Evolutionary conservation across 495 filamentous ascomycete species (phyloP).

Genomic region (Neurospora discreta): DNA sequence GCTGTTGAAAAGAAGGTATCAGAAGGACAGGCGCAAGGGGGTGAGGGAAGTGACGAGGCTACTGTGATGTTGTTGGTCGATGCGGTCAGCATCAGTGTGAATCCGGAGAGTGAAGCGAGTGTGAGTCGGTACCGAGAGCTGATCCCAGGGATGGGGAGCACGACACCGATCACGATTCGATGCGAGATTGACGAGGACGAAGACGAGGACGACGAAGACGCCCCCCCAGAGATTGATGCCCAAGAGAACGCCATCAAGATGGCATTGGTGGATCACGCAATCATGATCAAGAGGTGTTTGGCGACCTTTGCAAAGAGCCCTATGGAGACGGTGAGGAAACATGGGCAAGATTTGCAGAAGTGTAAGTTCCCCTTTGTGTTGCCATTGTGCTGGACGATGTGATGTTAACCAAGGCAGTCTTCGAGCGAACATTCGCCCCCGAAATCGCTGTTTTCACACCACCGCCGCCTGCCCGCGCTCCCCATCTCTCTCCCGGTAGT

Average conservation of each 20-base stretch:
- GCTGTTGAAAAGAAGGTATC: slow-evolving; percentile 61
- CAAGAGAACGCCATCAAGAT: slow-evolving; percentile 77
- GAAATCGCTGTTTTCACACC: slow-evolving; percentile 49
- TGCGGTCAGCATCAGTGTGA: slow-evolving; percentile 60
- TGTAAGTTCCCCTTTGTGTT: slow-evolving; percentile 37
- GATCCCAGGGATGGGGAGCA: slow-evolving; percentile 40
- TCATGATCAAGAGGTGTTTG: slow-evolving; percentile 75
- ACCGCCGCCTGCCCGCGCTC: slow-evolving; percentile 20
- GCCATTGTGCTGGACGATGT: slow-evolving; percentile 1
- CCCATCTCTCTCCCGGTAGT: not conserved
- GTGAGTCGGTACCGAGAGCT: slow-evolving; percentile 67
- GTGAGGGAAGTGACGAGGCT: slow-evolving; percentile 35
- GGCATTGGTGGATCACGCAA: slow-evolving; percentile 79
- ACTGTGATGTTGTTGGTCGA: slow-evolving; percentile 52
- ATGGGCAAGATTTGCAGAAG: slow-evolving; percentile 35
- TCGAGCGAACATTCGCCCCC: slow-evolving; percentile 49
- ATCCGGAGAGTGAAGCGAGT: slow-evolving; percentile 53
- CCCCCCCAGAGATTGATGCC: slow-evolving; percentile 43
- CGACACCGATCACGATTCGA: slow-evolving; percentile 34
- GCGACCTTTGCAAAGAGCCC: slow-evolving; percentile 53
- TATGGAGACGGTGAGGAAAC: slow-evolving; percentile 32
- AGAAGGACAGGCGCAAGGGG: slow-evolving; percentile 47
- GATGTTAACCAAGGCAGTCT: slow-evolving; percentile 27
- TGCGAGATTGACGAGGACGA: slow-evolving; percentile 24
- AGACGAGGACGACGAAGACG: slow-evolving; percentile 38